Conservation (phyloP, 176 grass and related monocot genomes). For the Triticum timopheevii region DNA sequence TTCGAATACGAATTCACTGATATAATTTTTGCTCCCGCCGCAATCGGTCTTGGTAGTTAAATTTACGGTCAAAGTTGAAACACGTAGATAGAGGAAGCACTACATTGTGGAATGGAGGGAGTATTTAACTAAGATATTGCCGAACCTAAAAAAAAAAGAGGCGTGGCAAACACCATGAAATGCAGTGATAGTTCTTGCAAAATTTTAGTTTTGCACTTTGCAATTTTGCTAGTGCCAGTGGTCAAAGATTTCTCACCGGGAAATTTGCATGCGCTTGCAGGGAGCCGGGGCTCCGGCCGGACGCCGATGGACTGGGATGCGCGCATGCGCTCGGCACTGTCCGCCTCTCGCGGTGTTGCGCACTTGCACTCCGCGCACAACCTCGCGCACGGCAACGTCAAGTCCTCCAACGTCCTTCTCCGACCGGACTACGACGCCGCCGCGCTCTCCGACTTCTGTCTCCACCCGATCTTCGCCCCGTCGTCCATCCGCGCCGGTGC, state of each 20-base stretch:
- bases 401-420: slow-evolving; percentile 91
- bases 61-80: too few relatives aligned
- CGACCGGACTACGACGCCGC: slow-evolving; percentile 67
- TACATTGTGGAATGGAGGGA: too few relatives aligned
- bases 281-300: slow-evolving; percentile 70
- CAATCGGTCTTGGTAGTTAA: too few relatives aligned
- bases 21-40: too few relatives aligned
- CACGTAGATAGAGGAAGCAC: too few relatives aligned
- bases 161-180: background rate
- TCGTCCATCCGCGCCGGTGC: slow-evolving; percentile 36
- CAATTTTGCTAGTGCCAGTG: background rate
- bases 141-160: background rate
- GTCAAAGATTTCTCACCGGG: slow-evolving; percentile 24
- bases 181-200: background rate
- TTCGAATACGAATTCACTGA: too few relatives aligned
- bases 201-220: background rate
- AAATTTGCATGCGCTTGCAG: slow-evolving; percentile 36
- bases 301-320: slow-evolving; percentile 92
- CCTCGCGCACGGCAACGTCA: slow-evolving; percentile 84
- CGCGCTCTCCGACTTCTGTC: slow-evolving; percentile 70
- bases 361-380: slow-evolving; percentile 67
- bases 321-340: slow-evolving; percentile 72
- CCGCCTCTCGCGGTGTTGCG: slow-evolving; percentile 69
- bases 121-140: background rate
- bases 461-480: slow-evolving; percentile 69